A percentile compares a stretch with the other conserved stretches of the same genome.
phyloP scores from a whole-genome alignment of 495 filamentous ascomycete genomes.

The Talaromyces wortmannii region DNA sequence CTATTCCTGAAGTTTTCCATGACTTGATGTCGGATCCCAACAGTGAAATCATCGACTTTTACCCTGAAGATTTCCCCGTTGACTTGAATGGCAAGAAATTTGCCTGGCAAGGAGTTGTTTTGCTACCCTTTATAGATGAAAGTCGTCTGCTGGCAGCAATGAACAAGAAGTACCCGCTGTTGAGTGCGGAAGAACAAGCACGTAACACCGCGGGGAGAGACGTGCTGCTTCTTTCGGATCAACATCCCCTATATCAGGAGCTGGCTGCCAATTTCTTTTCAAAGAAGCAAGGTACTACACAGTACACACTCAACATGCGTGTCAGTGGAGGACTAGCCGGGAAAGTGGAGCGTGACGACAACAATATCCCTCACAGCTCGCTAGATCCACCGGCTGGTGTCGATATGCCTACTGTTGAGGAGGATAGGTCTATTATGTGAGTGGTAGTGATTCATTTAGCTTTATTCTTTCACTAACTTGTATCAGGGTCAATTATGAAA shows the following conservation, averaged over 20 bases:
- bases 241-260: constrained; percentile 74
- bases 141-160: constrained; percentile 78
- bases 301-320: constrained; percentile 63
- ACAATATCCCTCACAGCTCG: constrained; percentile 66
- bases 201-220: constrained; percentile 81
- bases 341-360: constrained; percentile 71
- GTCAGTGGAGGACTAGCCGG: constrained; percentile 74
- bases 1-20: constrained; percentile 82
- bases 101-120: constrained; percentile 91
- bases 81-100: constrained; percentile 98
- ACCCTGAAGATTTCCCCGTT: constrained; percentile 86
- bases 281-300: constrained; percentile 64
- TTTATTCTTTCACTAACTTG: constrained; percentile 20
- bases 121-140: constrained; percentile 96
- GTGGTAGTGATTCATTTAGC: constrained; percentile 10
- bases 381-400: constrained; percentile 60
- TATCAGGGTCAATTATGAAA: constrained; percentile 71
- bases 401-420: constrained; percentile 68
- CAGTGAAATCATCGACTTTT: constrained; percentile 94
- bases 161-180: constrained; percentile 68
- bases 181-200: constrained; percentile 68
- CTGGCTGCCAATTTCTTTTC: constrained; percentile 80
- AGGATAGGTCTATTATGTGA: constrained; percentile 78
- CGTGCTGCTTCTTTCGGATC: constrained; percentile 74
- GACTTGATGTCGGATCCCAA: constrained; percentile 78